Base-by-base conservation (phyloP, 179 eudicot species). In the Nepenthes alata region DNA sequence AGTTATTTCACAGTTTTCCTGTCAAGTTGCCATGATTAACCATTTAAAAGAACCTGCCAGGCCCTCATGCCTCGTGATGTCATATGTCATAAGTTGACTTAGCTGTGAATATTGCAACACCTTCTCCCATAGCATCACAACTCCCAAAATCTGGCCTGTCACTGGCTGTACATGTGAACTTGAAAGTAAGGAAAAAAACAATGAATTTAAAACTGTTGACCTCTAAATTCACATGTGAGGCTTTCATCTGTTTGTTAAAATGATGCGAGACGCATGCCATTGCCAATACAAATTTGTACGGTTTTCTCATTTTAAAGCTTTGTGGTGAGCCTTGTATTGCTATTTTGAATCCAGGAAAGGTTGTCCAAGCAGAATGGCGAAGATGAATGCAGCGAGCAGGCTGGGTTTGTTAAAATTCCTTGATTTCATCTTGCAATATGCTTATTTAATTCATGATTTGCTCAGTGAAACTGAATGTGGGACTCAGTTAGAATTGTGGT, bases 351-450 rank as follows among this genome's bases (percentile, higher is more conserved):
- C 35, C 82, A 82, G 87, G 65, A 35, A 82, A 75, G 65, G 67
- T 15, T 37, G 58, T 53, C 62, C 80, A 70, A 62, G 69, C 70
- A 57, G 78, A 74, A 68, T 82, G 87, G 84, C 62, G 69, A 62
- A 79, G 84, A 65, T 80, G 76, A 78, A 55, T 72, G 47, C 60
- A 60, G 16, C 3, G 5, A 35, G 5, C 13, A 35, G n/a, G 2
- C 59, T 11, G 5, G 14, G 16, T 1, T 11, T 13, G 14, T 52
- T 52, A n/a, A 52, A 15, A 4, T 52, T n/a, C 55, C 25, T 25
- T 25, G 25, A 25, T 16, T 12, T 13, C 35, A 52, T 50, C n/a
- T 52, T 11, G 55, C 16, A 16, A 52, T 52, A 16, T 11, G 55
- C 14, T 6, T 52, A 5, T 11, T 52, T 41, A 11, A 6, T 50